These are phyloP conservation scores for Penicillium ucsense DNA, from an alignment of 495 filamentous ascomycete genomes.

Conservation along the genomic window DNA sequence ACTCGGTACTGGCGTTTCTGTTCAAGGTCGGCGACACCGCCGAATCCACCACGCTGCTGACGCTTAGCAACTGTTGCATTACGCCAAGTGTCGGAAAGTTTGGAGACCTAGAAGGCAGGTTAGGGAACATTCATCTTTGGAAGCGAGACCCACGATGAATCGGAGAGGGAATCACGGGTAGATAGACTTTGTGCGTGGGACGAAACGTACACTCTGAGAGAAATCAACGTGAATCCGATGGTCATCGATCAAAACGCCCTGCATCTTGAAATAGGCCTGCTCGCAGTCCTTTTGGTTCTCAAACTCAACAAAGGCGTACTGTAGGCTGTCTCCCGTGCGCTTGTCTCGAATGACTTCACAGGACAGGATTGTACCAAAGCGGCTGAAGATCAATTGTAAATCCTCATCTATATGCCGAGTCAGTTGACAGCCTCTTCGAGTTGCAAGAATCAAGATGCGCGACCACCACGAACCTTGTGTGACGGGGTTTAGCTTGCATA, in stretches of 20 bases:
- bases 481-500: slow-evolving; percentile 97
- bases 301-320: slow-evolving; percentile 98
- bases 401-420: slow-evolving; percentile 62
- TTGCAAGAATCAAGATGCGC: background rate
- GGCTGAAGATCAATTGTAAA: slow-evolving; percentile 89
- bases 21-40: slow-evolving; percentile 76
- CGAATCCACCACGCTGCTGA: slow-evolving; percentile 69
- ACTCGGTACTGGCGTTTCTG: slow-evolving; percentile 79
- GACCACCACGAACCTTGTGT: slow-evolving; percentile 51
- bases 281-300: slow-evolving; percentile 87
- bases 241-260: slow-evolving; percentile 90
- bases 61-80: slow-evolving; percentile 80
- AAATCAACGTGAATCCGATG: slow-evolving; percentile 98
- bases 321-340: slow-evolving; percentile 86
- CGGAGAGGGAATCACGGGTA: background rate
- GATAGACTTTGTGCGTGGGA: background rate
- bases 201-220: slow-evolving; percentile 72
- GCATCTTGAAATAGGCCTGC: slow-evolving; percentile 97
- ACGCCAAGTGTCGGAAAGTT: slow-evolving; percentile 84
- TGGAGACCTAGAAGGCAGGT: slow-evolving; percentile 49
- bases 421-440: slow-evolving; percentile 1
- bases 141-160: no score
- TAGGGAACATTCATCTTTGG: slow-evolving; percentile 5
- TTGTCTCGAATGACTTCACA: slow-evolving; percentile 96
- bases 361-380: slow-evolving; percentile 88